Conservation (phyloP, 192 early-diverging fungal genomes). For the Coemansia sp. region DNA sequence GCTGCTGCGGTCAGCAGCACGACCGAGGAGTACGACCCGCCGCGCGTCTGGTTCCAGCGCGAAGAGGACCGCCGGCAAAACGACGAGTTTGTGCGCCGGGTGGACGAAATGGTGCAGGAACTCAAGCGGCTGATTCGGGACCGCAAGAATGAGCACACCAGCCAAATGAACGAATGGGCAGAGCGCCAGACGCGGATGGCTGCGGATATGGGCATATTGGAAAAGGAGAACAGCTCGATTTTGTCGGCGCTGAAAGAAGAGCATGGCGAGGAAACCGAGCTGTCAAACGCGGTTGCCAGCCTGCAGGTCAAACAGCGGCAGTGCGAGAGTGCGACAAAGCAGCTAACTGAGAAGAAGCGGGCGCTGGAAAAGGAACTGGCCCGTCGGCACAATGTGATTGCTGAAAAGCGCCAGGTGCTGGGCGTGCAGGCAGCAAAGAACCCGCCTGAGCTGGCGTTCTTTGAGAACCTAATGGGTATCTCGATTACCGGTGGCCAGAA, state of each 20-base stretch:
- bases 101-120: conserved; percentile 48
- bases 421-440: conserved; percentile 52
- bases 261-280: conserved; percentile 42
- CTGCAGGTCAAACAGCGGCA: conserved; percentile 48
- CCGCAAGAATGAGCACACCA: conserved; percentile 17
- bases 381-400: conserved; percentile 50
- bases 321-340: conserved; percentile 18
- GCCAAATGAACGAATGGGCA: conserved; percentile 12
- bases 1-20: conserved; percentile 18
- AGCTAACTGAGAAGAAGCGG: conserved; percentile 35
- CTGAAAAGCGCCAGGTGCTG: conserved; percentile 48
- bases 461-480: conserved; percentile 51
- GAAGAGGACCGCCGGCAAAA: conserved; percentile 44
- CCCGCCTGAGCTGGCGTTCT: conserved; percentile 58
- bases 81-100: conserved; percentile 32
- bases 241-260: conserved; percentile 52
- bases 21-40: conserved; percentile 45
- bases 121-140: conserved; percentile 44
- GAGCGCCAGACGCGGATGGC: conserved; percentile 36
- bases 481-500: conserved; percentile 41
- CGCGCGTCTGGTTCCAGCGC: conserved; percentile 48
- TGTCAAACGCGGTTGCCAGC: conserved; percentile 40
- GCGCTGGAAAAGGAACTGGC: conserved; percentile 51
- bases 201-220: conserved; percentile 34
- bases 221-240: conserved; percentile 35